Percentiles rank a stretch among this genome's conserved stretches.
Conservation (phyloP, 2,329 filamentous ascomycete species). For the Colletotrichum tropicicola region DNA sequence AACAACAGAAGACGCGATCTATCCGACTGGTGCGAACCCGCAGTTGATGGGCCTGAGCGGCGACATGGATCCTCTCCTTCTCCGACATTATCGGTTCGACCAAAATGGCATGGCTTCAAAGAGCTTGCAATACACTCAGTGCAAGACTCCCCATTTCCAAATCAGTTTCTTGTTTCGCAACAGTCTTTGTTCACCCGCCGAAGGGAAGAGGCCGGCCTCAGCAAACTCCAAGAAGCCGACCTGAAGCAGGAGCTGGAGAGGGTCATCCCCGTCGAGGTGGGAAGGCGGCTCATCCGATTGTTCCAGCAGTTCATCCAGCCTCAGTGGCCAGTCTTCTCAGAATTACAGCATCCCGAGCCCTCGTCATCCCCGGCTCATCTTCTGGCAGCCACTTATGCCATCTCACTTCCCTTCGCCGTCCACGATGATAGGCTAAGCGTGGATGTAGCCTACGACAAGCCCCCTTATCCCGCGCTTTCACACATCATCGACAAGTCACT, state of each 20-base stretch:
- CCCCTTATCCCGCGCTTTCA: conserved; percentile 28
- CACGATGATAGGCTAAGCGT: conserved; percentile 34
- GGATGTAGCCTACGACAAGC: conserved; percentile 33
- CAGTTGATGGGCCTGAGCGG: conserved; percentile 19
- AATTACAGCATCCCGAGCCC: neutral
- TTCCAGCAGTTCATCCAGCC: conserved; percentile 4
- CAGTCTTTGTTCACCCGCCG: conserved; percentile 26
- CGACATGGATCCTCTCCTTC: conserved; percentile 33
- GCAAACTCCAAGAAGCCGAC: neutral
- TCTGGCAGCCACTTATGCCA: conserved; percentile 31
- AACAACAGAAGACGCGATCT: neutral
- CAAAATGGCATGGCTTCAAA: conserved; percentile 31
- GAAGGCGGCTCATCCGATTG: neutral
- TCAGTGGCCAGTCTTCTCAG: neutral
- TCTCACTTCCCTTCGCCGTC: conserved; percentile 32
- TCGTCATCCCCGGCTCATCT: neutral
- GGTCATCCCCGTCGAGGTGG: neutral
- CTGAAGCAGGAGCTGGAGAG: neutral
- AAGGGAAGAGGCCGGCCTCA: conserved; percentile 26
- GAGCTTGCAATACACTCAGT: conserved; percentile 33
- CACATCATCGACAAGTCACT: conserved; percentile 28
- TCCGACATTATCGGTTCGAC: conserved; percentile 27
- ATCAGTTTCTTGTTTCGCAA: conserved; percentile 31
- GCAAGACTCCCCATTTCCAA: conserved; percentile 10
- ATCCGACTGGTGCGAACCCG: neutral